A percentile compares a stretch with the other conserved stretches of the same genome.
Evolutionary conservation across 202 grass and related monocot genomes (phyloP).

Genomic region (Alloteropsis angusta): DNA sequence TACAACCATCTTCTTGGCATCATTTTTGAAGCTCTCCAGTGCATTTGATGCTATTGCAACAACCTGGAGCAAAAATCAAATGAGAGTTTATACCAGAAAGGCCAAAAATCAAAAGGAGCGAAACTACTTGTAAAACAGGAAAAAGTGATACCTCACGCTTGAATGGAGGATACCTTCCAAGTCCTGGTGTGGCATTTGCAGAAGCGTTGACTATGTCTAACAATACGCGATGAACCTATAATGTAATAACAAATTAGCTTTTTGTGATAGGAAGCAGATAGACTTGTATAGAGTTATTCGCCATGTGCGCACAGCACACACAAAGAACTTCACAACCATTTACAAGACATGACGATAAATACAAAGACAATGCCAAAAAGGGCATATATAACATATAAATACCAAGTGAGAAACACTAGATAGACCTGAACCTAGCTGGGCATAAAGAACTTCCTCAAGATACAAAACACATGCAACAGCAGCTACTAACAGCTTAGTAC

Average conservation of each 20-base stretch:
- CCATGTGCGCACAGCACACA: too few species aligned
- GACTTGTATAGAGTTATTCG: neutral
- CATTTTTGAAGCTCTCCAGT: constrained; percentile 84
- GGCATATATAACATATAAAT: neutral
- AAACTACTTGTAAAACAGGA: constrained; percentile 6
- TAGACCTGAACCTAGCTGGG: neutral
- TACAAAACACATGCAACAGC: neutral
- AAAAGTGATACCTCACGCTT: constrained; percentile 69
- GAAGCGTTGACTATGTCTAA: constrained; percentile 83
- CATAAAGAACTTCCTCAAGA: neutral
- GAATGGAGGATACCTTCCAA: constrained; percentile 91
- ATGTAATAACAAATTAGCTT: constrained; percentile 27
- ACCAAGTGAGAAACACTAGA: neutral
- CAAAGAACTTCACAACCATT: too few species aligned
- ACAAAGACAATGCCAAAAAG: constrained; percentile 13
- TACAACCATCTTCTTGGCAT: constrained; percentile 95
- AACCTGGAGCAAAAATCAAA: constrained; percentile 38
- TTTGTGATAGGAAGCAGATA: neutral
- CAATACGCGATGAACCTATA: constrained; percentile 89
- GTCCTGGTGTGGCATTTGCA: constrained; percentile 87
- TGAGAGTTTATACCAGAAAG: constrained; percentile 1
- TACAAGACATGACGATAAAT: neutral
- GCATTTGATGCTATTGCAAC: constrained; percentile 89
- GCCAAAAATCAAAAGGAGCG: neutral
- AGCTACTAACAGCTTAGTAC: neutral